Evolutionary conservation across 306 rosid genomes (phyloP), one percentile per base, ranked within the genome.

Genomic region (Sechiopsis laciniata): DNA sequence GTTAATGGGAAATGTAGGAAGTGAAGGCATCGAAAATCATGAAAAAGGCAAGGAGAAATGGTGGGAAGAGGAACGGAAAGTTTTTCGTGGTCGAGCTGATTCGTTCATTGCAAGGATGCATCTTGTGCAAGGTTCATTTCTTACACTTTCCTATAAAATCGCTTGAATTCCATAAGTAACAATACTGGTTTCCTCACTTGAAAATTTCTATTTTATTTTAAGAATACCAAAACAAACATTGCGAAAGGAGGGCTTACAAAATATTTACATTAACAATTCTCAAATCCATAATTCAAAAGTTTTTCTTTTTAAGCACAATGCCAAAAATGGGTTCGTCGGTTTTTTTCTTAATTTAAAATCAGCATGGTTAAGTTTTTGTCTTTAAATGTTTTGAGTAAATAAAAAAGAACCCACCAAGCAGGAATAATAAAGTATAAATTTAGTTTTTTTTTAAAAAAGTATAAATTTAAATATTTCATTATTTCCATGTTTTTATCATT

Each of bases 31-130:
- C 76, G 89, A 85, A 69, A 87, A 70, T 80, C 84, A 77, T 22
- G 82, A 87, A 73, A 69, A 80, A 81, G 76, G 79, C 51, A 94
- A 89, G 78, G 90, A 90, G 81, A 94, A 87, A 80, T 82, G 88
- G 89, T 94, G 99, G 99, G 95, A 89, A 79, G 83, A 87, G 69
- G 97, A 94, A 83, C 86, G 97, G 73, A 85, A 80, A 70, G 84
- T 91, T 75, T 94, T 94, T 68, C 91, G 67, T 19, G 96, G 97
- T 78, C 86, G 99, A 68, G 92, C 82, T 46, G 89, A 90, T 73
- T 94, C 96, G 68, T 91, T 91, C 82, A 89, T 91, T 82, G 99
- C 97, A n/a, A 85, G 92, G 68, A 94, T 91, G 99, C 99, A 94
- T 80, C 97, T 94, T 55, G 93, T 94, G 76, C 99, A 89, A 94